These are phyloP conservation scores for Galerina marginata DNA, from an alignment of 768 basidiomycete species.

Conservation along the genomic window DNA sequence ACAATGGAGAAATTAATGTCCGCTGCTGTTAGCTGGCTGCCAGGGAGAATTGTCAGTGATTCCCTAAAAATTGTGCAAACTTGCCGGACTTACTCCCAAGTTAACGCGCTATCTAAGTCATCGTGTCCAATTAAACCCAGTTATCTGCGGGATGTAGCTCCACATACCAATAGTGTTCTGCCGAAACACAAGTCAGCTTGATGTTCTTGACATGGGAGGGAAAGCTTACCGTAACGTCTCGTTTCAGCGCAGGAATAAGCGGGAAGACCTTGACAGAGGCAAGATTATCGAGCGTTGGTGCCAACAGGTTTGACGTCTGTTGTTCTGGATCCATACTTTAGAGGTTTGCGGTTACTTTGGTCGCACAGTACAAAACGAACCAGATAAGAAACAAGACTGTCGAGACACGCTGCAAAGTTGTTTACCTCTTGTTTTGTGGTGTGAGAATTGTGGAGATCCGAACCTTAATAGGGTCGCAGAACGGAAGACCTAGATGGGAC, in stretches of 20 bases:
- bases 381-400: constrained; percentile 18
- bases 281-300: constrained; percentile 61
- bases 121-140: constrained; percentile 15
- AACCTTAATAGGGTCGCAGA: neutral
- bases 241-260: constrained; percentile 74
- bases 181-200: constrained; percentile 10
- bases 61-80: constrained; percentile 8
- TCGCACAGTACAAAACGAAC: constrained; percentile 10
- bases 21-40: constrained; percentile 80
- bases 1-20: constrained; percentile 85
- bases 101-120: constrained; percentile 66
- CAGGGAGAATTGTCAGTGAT: neutral
- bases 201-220: constrained; percentile 7
- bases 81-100: constrained; percentile 71
- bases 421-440: neutral
- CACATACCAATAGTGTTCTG: constrained; percentile 51
- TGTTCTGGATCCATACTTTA: constrained; percentile 49
- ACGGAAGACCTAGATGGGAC: constrained; percentile 5
- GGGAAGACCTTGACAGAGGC: constrained; percentile 78
- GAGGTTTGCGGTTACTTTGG: neutral
- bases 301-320: constrained; percentile 46
- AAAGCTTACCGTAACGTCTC: constrained; percentile 65
- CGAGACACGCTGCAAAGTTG: neutral
- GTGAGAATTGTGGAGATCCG: neutral
- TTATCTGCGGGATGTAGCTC: constrained; percentile 1